A percentile compares a stretch with the other conserved stretches of the same genome.
phyloP scores from a whole-genome alignment of 129 eudicot species.

The Gnaphalium uliginosum region DNA sequence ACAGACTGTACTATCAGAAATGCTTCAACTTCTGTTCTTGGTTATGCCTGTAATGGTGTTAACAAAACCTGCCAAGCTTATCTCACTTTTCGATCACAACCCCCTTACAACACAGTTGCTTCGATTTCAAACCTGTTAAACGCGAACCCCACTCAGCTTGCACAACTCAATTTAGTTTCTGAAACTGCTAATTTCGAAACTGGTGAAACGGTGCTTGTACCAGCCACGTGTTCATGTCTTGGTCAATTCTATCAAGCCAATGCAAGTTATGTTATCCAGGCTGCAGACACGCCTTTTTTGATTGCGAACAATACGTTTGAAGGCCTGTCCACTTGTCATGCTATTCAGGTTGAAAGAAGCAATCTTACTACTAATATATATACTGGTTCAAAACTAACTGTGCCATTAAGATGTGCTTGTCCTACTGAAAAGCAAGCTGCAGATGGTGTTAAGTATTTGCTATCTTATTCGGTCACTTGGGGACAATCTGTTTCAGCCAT shows the following conservation, averaged over 20 bases:
- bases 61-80: constrained; percentile 52
- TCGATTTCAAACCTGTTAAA: constrained; percentile 64
- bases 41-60: constrained; percentile 74
- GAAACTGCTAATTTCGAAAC: constrained; percentile 30
- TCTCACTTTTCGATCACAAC: constrained; percentile 65
- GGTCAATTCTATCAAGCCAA: constrained; percentile 75
- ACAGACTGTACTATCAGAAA: constrained; percentile 42
- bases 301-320: constrained; percentile 63
- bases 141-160: constrained; percentile 48
- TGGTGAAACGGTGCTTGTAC: constrained; percentile 66
- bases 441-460: constrained; percentile 49
- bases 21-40: constrained; percentile 55
- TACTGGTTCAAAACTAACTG: constrained; percentile 44
- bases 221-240: constrained; percentile 80
- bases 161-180: constrained; percentile 60
- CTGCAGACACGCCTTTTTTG: constrained; percentile 26
- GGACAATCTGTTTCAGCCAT: constrained; percentile 46
- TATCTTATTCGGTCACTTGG: constrained; percentile 52
- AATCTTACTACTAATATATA: constrained; percentile 27
- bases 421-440: constrained; percentile 64
- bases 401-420: constrained; percentile 87
- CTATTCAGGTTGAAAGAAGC: constrained; percentile 46
- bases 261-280: constrained; percentile 39
- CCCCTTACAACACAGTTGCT: constrained; percentile 60
- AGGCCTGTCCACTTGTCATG: constrained; percentile 83